Evolutionary conservation across 2,329 filamentous ascomycete species (phyloP), one percentile per base, ranked within the genome.

Genomic region (Colletotrichum spaethianum): DNA sequence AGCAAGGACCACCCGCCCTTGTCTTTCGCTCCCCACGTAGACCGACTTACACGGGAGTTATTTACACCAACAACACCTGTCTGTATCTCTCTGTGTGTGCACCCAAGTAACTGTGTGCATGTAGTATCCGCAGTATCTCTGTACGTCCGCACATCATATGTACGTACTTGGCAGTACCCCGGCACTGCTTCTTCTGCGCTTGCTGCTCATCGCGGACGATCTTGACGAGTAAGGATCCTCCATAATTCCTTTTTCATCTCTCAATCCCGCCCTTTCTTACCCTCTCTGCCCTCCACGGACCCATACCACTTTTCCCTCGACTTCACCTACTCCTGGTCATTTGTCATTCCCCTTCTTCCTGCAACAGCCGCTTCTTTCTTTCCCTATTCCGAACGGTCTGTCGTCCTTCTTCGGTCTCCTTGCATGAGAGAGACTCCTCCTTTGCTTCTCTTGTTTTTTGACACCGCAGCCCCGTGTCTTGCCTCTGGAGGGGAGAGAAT

Each of bases 121-220:
- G 28, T 50, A 31, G 23, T 23, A 16, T 70, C 36, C 60, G 23
- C 36, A 20, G 42, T 44, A 36, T 48, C 18, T 48, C 18, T 61
- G 40, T 48, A 48, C 65, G 33, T 61, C 36, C 38, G 53, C 28
- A 69, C 52, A 61, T 60, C 38, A 53, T 42, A 33, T 63, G 46
- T 64, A 69, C 44, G 59, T 69, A 71, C 68, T 31, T 38, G 56
- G 50, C 36, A 52, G 48, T 36, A 42, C 64, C 69, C 65, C 20
- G 65, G 65, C 42, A 60, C 52, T 48, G 65, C 42, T 59, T 50
- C n/a, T 57, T 18, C 46, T 65, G 60, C 60, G 28, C 48, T 55
- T 53, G 31, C 42, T 44, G 68, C 63, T 56, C 68, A 64, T 71
- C 72, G 71, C 48, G 60, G 65, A 48, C 62, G 72, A 72, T 73